Evolutionary conservation across 805 yeast genomes (phyloP).

Genomic region (Dipodascus geniculatus): DNA sequence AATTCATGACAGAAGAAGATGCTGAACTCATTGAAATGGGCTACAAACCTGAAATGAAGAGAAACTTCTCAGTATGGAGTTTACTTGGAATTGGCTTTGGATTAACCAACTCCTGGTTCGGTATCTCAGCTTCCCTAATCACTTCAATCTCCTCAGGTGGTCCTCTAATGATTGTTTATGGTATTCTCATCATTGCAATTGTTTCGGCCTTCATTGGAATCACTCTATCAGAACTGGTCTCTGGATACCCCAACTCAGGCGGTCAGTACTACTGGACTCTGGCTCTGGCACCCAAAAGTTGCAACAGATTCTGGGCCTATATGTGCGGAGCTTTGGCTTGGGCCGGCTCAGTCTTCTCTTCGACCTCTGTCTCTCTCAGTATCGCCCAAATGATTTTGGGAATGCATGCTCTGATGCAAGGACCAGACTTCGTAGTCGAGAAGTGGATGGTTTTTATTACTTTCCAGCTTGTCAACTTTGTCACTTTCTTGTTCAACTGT

Average conservation of each 20-base stretch:
- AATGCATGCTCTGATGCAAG: constrained; percentile 31
- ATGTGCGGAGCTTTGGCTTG: constrained; percentile 52
- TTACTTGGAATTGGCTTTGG: constrained; percentile 41
- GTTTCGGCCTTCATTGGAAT: constrained; percentile 46
- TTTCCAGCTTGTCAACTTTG: constrained; percentile 17
- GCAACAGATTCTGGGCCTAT: constrained; percentile 40
- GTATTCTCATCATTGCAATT: constrained; percentile 39
- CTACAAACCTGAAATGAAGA: constrained; percentile 49
- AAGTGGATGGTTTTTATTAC: constrained; percentile 20
- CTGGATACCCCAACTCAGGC: constrained; percentile 56
- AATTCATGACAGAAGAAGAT: background rate
- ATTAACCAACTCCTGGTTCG: constrained; percentile 53
- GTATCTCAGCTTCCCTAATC: constrained; percentile 50
- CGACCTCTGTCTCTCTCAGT: constrained; percentile 47
- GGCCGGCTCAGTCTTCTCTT: constrained; percentile 50
- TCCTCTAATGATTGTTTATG: constrained; percentile 52
- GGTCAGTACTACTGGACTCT: constrained; percentile 63
- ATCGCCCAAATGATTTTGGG: constrained; percentile 43
- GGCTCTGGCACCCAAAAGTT: constrained; percentile 20
- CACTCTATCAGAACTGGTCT: constrained; percentile 53
- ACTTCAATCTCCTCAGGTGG: constrained; percentile 54
- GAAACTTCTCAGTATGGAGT: constrained; percentile 46
- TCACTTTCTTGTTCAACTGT: constrained; percentile 13
- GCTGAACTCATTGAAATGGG: constrained; percentile 28
- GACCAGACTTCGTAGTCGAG: constrained; percentile 25